Base-by-base conservation (phyloP, 2,329 filamentous ascomycete species). In the Aschersonia sp. region DNA sequence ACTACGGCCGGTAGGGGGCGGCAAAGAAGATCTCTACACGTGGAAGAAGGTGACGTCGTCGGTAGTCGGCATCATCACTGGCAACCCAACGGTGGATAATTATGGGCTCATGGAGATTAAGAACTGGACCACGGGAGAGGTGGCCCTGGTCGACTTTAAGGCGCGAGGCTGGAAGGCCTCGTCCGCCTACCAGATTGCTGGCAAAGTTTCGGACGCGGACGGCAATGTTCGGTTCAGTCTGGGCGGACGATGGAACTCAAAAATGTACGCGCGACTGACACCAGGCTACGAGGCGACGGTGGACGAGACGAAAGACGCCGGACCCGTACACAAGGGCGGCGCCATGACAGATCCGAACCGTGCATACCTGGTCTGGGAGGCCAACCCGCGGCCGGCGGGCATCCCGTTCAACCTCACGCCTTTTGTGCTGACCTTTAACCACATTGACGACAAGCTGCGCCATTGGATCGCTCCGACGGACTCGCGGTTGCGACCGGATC, bases 21-120 rank as follows among this genome's bases (percentile, higher is more conserved):
- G 81, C 8, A 82, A 84, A 56, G 81, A 85, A 53, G 92, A 98
- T 55, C 71, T 95, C 2, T 98, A 94, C 66, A 95, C 90, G 0
- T 98, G 92, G 92, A 97, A 95, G 68, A 98, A 98, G 68, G 88
- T 95, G 14, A 97, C 89, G 1, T 92, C 88, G 1, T 94, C 89
- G 2, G 92, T 98, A n/a, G 82, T 97, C 50, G 92, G 92, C 49
- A 98, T 98, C 64, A 95, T 98, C 58, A 97, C 90, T 0, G 92
- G 92, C 44, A 95, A 87, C 56, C 92, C 92, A 0, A 86, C 85
- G 0, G 86, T 98, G n/a, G 92, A 98, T 68, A 95, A 98, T 64
- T 97, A 97, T 62, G 92, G 92, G 1, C 74, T 83, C 1, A 97
- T 98, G 87, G 88, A 95, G 62, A 82, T 98, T 64, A 95, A 88